Conservation (phyloP, 805 yeast genomes). For the Hanseniaspora vineae region DNA sequence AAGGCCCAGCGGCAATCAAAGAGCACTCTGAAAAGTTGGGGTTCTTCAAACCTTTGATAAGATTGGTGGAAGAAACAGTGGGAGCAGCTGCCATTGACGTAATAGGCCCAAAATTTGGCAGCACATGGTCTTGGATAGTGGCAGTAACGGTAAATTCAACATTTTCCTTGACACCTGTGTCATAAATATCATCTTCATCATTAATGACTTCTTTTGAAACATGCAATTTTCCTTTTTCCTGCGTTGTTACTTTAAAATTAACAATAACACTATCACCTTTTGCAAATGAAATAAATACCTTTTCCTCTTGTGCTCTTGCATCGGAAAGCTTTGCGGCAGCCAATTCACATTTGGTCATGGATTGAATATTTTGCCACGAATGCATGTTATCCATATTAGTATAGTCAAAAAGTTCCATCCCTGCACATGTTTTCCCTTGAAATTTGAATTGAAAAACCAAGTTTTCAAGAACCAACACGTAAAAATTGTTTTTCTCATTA, state of each 20-base stretch:
- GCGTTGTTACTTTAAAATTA: conserved; percentile 1
- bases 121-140: conserved; percentile 4
- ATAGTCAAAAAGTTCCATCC: neutral
- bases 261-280: conserved; percentile 6
- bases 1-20: conserved; percentile 59
- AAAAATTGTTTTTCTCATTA: conserved; percentile 17
- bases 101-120: conserved; percentile 63
- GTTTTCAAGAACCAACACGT: conserved; percentile 27
- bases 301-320: neutral
- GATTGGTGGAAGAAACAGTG: conserved; percentile 36
- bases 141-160: conserved; percentile 6
- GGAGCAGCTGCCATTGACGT: conserved; percentile 55
- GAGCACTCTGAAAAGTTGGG: conserved; percentile 58
- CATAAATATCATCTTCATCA: conserved; percentile 22
- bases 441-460: conserved; percentile 1
- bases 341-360: neutral
- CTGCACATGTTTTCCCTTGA: conserved; percentile 1
- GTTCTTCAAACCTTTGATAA: conserved; percentile 49
- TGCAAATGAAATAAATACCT: conserved; percentile 1
- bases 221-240: neutral
- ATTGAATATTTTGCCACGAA: conserved; percentile 1
- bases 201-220: conserved; percentile 13
- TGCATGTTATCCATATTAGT: neutral
- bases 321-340: no score
- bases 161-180: conserved; percentile 12